Percentiles rank a stretch among this genome's conserved stretches.
phyloP scores from a whole-genome alignment of 305 asterid species.

The Fraxinus floribunda region DNA sequence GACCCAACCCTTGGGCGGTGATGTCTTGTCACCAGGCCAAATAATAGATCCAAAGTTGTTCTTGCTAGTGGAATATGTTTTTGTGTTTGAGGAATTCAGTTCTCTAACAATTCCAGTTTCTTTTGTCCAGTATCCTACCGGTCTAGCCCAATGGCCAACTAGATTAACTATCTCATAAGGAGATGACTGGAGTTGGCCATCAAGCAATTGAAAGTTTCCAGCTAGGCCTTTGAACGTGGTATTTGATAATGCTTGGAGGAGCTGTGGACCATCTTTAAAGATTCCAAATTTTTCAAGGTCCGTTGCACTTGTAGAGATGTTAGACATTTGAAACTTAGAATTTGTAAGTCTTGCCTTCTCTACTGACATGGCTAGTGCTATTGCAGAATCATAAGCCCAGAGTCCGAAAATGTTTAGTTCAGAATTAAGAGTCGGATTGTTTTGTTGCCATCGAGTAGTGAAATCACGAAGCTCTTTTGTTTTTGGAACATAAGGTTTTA shows the following conservation, averaged over 20 bases:
- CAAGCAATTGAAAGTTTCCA: conserved; percentile 31
- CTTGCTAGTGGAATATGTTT: conserved; percentile 21
- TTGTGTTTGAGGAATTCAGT: conserved; percentile 10
- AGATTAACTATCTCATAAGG: conserved; percentile 32
- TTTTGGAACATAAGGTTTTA: conserved; percentile 41
- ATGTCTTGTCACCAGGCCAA: conserved; percentile 51
- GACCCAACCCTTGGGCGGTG: conserved; percentile 56
- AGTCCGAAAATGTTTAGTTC: conserved; percentile 39
- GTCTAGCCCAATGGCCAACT: conserved; percentile 12
- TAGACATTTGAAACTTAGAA: conserved; percentile 18
- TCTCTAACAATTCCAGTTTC: neutral
- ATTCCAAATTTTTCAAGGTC: conserved; percentile 29
- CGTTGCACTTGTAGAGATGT: neutral
- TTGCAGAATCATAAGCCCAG: conserved; percentile 61
- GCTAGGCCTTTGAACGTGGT: conserved; percentile 29
- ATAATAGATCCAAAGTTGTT: conserved; percentile 34
- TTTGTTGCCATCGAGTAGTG: conserved; percentile 23
- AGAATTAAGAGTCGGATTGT: conserved; percentile 18
- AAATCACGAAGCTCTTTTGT: conserved; percentile 36
- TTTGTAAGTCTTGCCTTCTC: conserved; percentile 35
- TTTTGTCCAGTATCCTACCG: conserved; percentile 35
- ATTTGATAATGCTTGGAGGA: conserved; percentile 19
- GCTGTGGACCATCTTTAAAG: conserved; percentile 30
- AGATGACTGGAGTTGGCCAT: conserved; percentile 32
- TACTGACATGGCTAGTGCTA: conserved; percentile 60